phyloP scores from a whole-genome alignment of 1,284 basidiomycete species.

The Cutaneotrichosporon mucoides region DNA sequence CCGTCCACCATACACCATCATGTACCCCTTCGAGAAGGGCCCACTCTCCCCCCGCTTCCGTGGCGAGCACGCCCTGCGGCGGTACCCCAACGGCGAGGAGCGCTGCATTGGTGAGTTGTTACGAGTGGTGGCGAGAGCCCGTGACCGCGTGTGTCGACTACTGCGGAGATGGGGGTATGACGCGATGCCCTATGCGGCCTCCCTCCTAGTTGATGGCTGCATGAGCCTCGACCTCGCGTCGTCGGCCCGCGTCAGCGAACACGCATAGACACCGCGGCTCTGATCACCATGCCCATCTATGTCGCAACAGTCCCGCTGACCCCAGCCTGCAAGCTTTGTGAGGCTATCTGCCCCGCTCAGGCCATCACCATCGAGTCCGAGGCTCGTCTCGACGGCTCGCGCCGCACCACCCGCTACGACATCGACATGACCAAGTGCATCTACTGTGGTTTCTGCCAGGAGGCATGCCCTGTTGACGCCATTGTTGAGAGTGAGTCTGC shows the following conservation, averaged over 20 bases:
- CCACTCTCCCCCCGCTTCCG: constrained; percentile 96
- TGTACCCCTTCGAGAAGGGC: constrained; percentile 85
- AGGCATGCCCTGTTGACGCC: constrained; percentile 98
- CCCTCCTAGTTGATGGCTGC: too few species aligned
- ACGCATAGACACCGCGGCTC: too few species aligned
- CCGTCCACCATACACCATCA: constrained; percentile 97
- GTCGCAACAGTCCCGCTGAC: not conserved
- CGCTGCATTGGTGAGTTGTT: constrained; percentile 81
- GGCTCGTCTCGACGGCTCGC: constrained; percentile 88
- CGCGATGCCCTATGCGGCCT: too few species aligned
- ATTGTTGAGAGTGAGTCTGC: constrained; percentile 88
- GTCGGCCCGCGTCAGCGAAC: too few species aligned
- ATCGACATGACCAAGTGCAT: constrained; percentile 93
- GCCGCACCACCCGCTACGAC: constrained; percentile 96
- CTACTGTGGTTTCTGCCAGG: constrained; percentile 97
- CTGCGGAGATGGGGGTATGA: too few species aligned
- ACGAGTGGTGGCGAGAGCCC: too few species aligned
- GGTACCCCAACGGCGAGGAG: constrained; percentile 98
- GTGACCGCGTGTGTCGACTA: too few species aligned
- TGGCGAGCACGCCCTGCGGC: constrained; percentile 95
- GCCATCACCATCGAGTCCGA: constrained; percentile 99
- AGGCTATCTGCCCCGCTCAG: constrained; percentile 98
- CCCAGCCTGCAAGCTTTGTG: constrained; percentile 95
- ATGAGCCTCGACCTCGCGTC: too few species aligned
- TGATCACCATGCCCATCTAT: too few species aligned